Evolutionary conservation across 2,329 filamentous ascomycete species (phyloP), one percentile per base, ranked within the genome.

Genomic region (Colletotrichum sp.): DNA sequence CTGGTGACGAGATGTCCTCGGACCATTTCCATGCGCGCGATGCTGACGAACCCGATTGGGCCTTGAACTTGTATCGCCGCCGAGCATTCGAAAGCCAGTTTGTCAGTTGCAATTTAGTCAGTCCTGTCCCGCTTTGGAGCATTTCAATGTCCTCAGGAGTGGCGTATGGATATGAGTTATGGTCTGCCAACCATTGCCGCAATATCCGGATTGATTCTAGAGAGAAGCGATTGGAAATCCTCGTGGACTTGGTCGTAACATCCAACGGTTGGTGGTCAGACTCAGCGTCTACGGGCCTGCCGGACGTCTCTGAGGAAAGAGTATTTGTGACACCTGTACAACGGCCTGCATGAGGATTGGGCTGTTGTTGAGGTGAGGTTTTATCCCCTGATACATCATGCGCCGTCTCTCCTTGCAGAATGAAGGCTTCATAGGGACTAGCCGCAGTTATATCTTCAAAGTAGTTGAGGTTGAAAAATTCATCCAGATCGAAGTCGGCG

Each of bases 271-370:
- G 44, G 10, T 21, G 10, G 1, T 5, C 10, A n/a, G 44, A 52
- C n/a, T 5, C 44, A 21, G n/a, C 18, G 6, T 6, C n/a, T 52
- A 4, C 0, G 10, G 10, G 6, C 10, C 6, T 18, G 2, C 2
- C 10, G 6, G 44, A 12, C 4, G 9, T 52, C 8, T 52, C n/a
- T 18, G 44, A 21, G 44, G 44, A 52, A n/a, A 21, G 44, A 7
- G n/a, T 4, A 52, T 21, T 21, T 13, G 44, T 13, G 10, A 21
- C n/a, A 7, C n/a, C 10, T 52, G n/a, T 7, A 9, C 6, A 1
- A 7, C n/a, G 18, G n/a, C 16, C 44, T 52, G 3, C n/a, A 52
- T 5, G 10, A 7, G 10, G 16, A 21, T 21, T 52, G 44, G 44
- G 44, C 44, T 52, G 18, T 52, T 6, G 44, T 21, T 52, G 44